phyloP scores from a whole-genome alignment of 2,329 filamentous ascomycete species.

The Colletotrichum sp. region DNA sequence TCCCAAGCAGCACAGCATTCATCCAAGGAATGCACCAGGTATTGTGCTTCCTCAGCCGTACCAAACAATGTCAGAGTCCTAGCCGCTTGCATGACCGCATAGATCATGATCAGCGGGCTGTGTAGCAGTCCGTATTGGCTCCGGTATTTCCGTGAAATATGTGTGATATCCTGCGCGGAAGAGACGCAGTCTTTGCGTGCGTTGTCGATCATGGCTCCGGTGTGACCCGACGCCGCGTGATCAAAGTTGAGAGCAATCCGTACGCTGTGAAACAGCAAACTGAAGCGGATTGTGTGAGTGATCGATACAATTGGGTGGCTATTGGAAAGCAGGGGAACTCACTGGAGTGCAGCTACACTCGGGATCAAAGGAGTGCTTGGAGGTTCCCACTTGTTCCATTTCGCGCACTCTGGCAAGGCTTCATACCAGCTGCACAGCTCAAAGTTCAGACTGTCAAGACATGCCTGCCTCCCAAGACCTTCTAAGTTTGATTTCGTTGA shows the following conservation, averaged over 20 bases:
- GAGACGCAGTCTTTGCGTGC: constrained; percentile 18
- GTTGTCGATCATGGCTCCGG: not conserved
- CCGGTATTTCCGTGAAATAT: constrained; percentile 24
- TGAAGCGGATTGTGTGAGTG: not conserved
- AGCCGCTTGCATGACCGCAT: not conserved
- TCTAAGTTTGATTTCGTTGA: not conserved
- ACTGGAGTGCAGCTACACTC: constrained; percentile 26
- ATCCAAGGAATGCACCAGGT: not conserved
- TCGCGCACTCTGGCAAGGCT: constrained; percentile 19
- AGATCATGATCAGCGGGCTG: not conserved
- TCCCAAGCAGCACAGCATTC: not conserved
- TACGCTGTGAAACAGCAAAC: constrained; percentile 26
- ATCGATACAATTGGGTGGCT: not conserved
- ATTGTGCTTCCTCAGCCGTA: not conserved
- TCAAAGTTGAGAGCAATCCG: constrained; percentile 29
- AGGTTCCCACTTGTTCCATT: constrained; percentile 28
- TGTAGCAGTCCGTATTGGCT: constrained; percentile 19
- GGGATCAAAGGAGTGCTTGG: constrained; percentile 1
- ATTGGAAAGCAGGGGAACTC: not conserved
- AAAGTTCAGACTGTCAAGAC: constrained; percentile 22
- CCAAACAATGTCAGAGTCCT: not conserved
- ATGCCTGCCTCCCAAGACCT: not conserved
- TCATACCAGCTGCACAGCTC: constrained; percentile 25
- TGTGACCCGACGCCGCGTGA: not conserved
- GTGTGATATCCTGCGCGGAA: constrained; percentile 26